Percentiles rank a stretch among this genome's conserved stretches.
These are phyloP conservation scores for Tremellales sp. DNA, from an alignment of 1,284 basidiomycete species.

Conservation along the genomic window DNA sequence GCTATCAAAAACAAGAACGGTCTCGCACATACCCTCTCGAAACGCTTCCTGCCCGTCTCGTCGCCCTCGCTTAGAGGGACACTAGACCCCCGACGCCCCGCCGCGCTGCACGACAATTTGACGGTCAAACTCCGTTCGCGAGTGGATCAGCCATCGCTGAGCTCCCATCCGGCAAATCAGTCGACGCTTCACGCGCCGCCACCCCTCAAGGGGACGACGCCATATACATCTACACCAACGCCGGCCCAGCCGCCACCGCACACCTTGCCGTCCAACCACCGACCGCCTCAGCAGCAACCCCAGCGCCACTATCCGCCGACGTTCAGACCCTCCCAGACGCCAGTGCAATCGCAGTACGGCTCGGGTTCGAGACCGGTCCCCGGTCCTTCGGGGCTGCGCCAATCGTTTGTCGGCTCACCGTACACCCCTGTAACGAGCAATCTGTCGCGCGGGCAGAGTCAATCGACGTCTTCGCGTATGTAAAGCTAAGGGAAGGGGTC, in stretches of 20 bases:
- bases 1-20: constrained; percentile 12
- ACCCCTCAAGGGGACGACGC: constrained; percentile 2
- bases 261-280: neutral
- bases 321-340: too few species aligned
- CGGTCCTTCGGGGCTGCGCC: constrained; percentile 27
- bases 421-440: too few species aligned
- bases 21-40: constrained; percentile 32
- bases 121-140: constrained; percentile 19
- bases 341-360: too few species aligned
- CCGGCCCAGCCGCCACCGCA: neutral
- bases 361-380: too few species aligned
- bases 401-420: too few species aligned
- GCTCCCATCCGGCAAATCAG: constrained; percentile 12
- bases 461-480: too few species aligned
- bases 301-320: constrained; percentile 1
- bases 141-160: neutral
- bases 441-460: too few species aligned
- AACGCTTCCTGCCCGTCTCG: constrained; percentile 21
- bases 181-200: constrained; percentile 12
- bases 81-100: constrained; percentile 37
- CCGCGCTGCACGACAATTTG: constrained; percentile 38
- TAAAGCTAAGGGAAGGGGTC: too few species aligned
- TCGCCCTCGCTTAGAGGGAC: constrained; percentile 37
- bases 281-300: neutral
- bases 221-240: constrained; percentile 1